Conservation (phyloP, 208 protist genomes). For the Zelonia costaricensis region DNA sequence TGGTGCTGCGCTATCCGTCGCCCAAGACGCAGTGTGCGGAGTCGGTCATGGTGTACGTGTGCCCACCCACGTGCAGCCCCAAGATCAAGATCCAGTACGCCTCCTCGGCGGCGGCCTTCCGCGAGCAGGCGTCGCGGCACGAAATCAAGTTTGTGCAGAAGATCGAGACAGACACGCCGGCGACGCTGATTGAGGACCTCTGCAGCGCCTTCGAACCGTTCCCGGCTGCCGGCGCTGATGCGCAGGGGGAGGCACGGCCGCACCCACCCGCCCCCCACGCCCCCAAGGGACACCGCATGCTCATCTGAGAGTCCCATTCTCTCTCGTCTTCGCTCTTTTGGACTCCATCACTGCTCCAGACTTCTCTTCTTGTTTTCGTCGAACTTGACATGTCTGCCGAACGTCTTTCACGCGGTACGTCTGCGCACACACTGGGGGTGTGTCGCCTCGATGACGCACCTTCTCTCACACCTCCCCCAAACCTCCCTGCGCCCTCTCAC, state of each 20-base stretch:
- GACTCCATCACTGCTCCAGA: no score
- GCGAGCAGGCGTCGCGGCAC: slow-evolving; percentile 40
- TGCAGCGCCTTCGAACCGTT: slow-evolving; percentile 40
- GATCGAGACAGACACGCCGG: slow-evolving; percentile 45
- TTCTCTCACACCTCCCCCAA: no score
- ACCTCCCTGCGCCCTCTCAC: no score
- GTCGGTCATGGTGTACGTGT: slow-evolving; percentile 75
- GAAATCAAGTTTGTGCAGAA: slow-evolving; percentile 48
- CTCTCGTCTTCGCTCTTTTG: no score
- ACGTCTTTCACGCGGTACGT: no score
- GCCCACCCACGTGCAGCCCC: slow-evolving; percentile 55
- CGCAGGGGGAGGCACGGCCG: not conserved
- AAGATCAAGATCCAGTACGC: slow-evolving; percentile 79
- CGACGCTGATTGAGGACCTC: slow-evolving; percentile 48
- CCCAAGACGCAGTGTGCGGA: slow-evolving; percentile 17
- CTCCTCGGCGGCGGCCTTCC: slow-evolving; percentile 65
- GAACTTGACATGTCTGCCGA: no score
- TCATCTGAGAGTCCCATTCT: slow-evolving; percentile 29
- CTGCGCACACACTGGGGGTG: no score
- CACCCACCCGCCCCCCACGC: slow-evolving; percentile 18
- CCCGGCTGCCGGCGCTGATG: slow-evolving; percentile 3
- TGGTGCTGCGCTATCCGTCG: slow-evolving; percentile 34
- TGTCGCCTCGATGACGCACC: no score
- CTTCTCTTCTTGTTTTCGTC: no score
- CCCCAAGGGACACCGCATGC: slow-evolving; percentile 58